These are phyloP conservation scores for Ganoderma resinaceum DNA, from an alignment of 1,284 basidiomycete genomes.

Conservation along the genomic window DNA sequence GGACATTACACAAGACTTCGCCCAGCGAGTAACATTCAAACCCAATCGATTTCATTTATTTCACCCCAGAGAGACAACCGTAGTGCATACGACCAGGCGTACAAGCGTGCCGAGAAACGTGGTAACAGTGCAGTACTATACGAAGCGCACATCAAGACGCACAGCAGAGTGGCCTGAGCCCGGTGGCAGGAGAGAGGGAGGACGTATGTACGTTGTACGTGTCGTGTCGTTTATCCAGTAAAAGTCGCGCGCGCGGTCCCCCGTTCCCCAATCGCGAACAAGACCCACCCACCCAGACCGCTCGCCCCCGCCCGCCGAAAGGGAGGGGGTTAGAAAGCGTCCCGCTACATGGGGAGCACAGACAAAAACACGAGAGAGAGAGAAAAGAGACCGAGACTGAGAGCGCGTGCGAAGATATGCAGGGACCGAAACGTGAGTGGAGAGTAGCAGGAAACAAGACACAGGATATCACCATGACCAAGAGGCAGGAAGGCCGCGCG, in stretches of 20 bases:
- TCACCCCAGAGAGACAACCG: not conserved
- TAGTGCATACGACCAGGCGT: not conserved
- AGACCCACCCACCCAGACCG: not conserved
- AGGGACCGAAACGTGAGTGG: not conserved
- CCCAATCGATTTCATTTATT: not conserved
- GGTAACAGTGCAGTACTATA: not conserved
- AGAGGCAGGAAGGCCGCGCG: slow-evolving; percentile 11
- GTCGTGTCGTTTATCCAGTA: slow-evolving; percentile 9
- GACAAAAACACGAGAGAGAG: slow-evolving; percentile 1
- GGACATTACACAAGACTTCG: not conserved
- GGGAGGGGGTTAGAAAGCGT: slow-evolving; percentile 4
- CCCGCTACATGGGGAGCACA: slow-evolving; percentile 7
- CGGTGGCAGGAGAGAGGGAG: not conserved
- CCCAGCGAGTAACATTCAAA: not conserved
- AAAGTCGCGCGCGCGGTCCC: not conserved
- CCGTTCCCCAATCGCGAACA: not conserved
- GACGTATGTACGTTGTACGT: slow-evolving; percentile 3
- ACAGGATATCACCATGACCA: not conserved
- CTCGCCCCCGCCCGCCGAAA: slow-evolving; percentile 5
- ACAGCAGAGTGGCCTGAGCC: slow-evolving; percentile 1
- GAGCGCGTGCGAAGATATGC: slow-evolving; percentile 3
- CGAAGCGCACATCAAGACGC: slow-evolving; percentile 5
- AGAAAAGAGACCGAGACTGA: slow-evolving; percentile 5
- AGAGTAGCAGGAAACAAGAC: not conserved
- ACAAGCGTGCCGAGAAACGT: not conserved